These are phyloP conservation scores for Melocanna baccifera DNA, from an alignment of 176 grass and related monocot species.

Conservation along the genomic window DNA sequence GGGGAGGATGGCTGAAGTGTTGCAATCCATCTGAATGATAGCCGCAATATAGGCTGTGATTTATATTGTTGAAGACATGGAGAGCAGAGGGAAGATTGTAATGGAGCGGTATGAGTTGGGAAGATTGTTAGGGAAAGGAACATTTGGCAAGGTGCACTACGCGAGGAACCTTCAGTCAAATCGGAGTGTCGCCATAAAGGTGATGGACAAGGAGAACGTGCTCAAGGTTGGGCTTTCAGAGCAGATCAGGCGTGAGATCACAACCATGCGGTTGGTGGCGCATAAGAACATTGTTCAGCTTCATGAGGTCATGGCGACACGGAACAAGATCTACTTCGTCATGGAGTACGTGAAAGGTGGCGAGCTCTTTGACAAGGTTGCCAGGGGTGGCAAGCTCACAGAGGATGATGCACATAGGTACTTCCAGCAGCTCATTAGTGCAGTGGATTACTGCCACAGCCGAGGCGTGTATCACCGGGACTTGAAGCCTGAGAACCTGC, in stretches of 20 bases:
- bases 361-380: conserved; percentile 63
- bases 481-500: conserved; percentile 61
- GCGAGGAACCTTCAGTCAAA: conserved; percentile 46
- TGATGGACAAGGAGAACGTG: conserved; percentile 58
- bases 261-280: conserved; percentile 51
- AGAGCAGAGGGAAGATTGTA: conserved; percentile 39
- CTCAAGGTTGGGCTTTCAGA: conserved; percentile 48
- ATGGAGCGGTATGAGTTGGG: conserved; percentile 65
- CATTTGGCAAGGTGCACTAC: conserved; percentile 65
- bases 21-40: conserved; percentile 5
- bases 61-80: conserved; percentile 24
- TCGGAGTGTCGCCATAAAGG: conserved; percentile 61
- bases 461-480: conserved; percentile 70
- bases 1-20: conserved; percentile 64
- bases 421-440: conserved; percentile 61
- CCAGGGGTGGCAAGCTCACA: conserved; percentile 45
- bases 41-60: background rate
- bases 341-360: conserved; percentile 70
- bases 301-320: conserved; percentile 73
- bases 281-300: conserved; percentile 68
- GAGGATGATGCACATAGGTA: conserved; percentile 54
- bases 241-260: conserved; percentile 72
- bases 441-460: conserved; percentile 65
- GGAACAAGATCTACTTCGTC: conserved; percentile 66
- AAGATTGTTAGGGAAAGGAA: conserved; percentile 68